Conservation (phyloP, 371 early-diverging fungal species). For the Syncephalastrum contaminatum region DNA sequence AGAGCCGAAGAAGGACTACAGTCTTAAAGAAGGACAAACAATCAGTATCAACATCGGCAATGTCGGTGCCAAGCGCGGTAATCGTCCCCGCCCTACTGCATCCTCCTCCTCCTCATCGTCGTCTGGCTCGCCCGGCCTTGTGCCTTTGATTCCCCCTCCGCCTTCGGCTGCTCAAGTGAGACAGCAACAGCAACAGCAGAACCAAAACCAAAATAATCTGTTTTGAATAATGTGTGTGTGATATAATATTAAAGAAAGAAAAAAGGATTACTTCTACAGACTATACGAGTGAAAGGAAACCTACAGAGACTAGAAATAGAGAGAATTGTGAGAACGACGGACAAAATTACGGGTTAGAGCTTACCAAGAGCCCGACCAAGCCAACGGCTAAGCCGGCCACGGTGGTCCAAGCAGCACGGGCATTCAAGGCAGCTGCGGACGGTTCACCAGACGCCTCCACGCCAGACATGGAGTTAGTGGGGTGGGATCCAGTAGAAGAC, state of each 20-base stretch:
- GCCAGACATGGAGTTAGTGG: too few species aligned
- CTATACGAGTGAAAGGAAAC: too few species aligned
- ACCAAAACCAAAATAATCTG: slow-evolving; percentile 7
- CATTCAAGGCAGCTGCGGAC: too few species aligned
- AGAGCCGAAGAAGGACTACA: slow-evolving; percentile 75
- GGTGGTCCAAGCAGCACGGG: too few species aligned
- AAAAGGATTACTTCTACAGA: too few species aligned
- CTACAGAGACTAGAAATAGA: too few species aligned
- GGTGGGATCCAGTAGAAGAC: background rate
- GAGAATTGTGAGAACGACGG: too few species aligned
- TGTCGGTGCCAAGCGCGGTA: slow-evolving; percentile 37
- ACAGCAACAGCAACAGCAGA: slow-evolving; percentile 42
- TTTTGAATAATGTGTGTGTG: background rate
- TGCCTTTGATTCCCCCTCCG: slow-evolving; percentile 53
- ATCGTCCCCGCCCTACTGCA: background rate
- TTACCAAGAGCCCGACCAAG: too few species aligned
- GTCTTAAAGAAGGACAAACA: slow-evolving; percentile 84
- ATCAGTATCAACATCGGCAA: slow-evolving; percentile 76
- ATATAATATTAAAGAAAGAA: too few species aligned
- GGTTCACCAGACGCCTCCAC: too few species aligned
- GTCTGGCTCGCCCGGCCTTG: slow-evolving; percentile 17
- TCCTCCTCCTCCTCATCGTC: background rate
- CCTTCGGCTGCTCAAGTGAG: slow-evolving; percentile 55
- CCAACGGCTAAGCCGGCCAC: too few species aligned
- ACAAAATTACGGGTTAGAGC: too few species aligned